These are phyloP conservation scores for Elongisporangium prolatum DNA, from an alignment of 352 stramenopile species.

Conservation along the genomic window DNA sequence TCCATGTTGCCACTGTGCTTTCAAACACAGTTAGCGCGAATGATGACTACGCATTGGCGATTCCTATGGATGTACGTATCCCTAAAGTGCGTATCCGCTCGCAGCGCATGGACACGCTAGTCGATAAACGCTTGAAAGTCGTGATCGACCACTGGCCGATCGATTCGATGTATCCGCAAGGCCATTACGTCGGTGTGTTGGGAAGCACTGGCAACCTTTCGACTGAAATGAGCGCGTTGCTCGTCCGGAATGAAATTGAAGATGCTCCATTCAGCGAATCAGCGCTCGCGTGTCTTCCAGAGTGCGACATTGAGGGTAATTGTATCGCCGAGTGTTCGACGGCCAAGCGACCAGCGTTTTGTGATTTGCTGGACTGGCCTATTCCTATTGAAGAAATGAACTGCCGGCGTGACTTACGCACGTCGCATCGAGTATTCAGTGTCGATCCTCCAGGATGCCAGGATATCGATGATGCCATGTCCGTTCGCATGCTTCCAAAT, in stretches of 20 bases:
- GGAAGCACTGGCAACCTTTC: conserved; percentile 52
- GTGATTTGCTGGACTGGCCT: conserved; percentile 62
- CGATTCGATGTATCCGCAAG: conserved; percentile 75
- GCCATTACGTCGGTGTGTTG: conserved; percentile 77
- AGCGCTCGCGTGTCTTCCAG: conserved; percentile 77
- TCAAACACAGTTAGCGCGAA: conserved; percentile 48
- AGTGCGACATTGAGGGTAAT: conserved; percentile 62
- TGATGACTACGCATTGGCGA: conserved; percentile 70
- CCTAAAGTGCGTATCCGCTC: conserved; percentile 80
- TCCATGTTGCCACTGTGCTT: conserved; percentile 71
- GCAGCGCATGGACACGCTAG: conserved; percentile 62
- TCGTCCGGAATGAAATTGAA: conserved; percentile 80
- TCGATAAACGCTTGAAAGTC: conserved; percentile 80
- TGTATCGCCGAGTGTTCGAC: conserved; percentile 71
- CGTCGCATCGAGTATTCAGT: conserved; percentile 79
- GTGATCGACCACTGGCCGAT: conserved; percentile 75
- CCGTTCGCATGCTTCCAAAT: conserved; percentile 65
- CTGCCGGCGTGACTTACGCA: conserved; percentile 61
- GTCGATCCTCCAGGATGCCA: conserved; percentile 86
- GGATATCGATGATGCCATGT: conserved; percentile 91
- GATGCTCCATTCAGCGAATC: conserved; percentile 83
- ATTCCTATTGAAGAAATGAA: conserved; percentile 46
- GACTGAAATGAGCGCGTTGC: conserved; percentile 78
- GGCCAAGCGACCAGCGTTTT: conserved; percentile 50
- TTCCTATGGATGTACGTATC: conserved; percentile 78